Conservation (phyloP, 495 filamentous ascomycete species). For the Neurospora sp. region DNA sequence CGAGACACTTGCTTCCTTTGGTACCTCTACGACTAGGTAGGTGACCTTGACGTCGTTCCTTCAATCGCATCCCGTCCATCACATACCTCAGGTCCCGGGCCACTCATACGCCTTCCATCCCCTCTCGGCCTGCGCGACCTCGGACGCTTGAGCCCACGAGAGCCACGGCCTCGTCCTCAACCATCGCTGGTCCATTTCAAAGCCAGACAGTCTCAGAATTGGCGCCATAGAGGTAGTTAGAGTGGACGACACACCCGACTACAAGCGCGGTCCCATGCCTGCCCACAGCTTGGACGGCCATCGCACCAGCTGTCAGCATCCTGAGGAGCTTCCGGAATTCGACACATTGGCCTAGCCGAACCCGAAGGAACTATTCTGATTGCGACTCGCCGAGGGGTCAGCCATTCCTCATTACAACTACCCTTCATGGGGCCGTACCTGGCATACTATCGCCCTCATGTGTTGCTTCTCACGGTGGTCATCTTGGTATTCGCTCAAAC, state of each 20-base stretch:
- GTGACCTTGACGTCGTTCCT: not conserved
- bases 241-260: not conserved
- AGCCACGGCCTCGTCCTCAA: not conserved
- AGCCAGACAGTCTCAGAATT: not conserved
- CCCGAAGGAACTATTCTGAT: not conserved
- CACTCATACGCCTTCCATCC: not conserved
- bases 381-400: not conserved
- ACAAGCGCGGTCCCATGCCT: not conserved
- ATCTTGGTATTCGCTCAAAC: not conserved
- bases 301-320: not conserved
- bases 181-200: not conserved
- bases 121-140: not conserved
- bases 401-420: not conserved
- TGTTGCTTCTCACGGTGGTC: not conserved
- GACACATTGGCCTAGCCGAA: not conserved
- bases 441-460: not conserved
- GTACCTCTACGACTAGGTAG: constrained; percentile 4
- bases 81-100: not conserved
- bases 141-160: not conserved
- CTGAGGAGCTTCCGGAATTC: not conserved
- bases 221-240: not conserved
- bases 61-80: not conserved
- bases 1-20: constrained; percentile 11
- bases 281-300: not conserved
- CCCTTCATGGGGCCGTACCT: not conserved